Conservation (phyloP, 495 filamentous ascomycete species). For the Stereocaulon alpinum region DNA sequence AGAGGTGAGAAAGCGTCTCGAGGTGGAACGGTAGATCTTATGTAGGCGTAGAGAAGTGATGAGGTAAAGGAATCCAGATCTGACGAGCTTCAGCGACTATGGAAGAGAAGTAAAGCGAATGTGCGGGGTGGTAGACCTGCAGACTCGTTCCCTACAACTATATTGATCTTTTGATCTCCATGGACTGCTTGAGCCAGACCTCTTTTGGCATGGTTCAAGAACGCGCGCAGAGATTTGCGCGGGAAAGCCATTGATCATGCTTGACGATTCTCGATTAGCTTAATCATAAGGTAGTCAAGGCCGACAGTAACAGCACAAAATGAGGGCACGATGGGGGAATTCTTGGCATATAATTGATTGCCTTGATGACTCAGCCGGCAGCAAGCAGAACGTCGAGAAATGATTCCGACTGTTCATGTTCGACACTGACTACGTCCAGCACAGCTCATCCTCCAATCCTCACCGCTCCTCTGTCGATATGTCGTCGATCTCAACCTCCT, state of each 20-base stretch:
- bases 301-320: too few species aligned
- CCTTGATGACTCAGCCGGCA: neutral
- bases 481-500: slow-evolving; percentile 50
- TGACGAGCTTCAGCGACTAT: slow-evolving; percentile 26
- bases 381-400: neutral
- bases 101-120: neutral
- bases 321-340: too few species aligned
- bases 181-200: slow-evolving; percentile 10
- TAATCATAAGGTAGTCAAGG: too few species aligned
- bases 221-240: slow-evolving; percentile 19
- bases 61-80: slow-evolving; percentile 91
- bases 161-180: slow-evolving; percentile 10
- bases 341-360: neutral
- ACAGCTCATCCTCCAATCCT: neutral
- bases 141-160: slow-evolving; percentile 24
- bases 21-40: slow-evolving; percentile 46
- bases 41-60: slow-evolving; percentile 75
- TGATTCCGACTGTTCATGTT: neutral
- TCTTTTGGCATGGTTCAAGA: slow-evolving; percentile 15
- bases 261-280: too few species aligned
- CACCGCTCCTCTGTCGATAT: neutral
- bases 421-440: neutral
- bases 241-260: slow-evolving; percentile 19
- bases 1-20: slow-evolving; percentile 37
- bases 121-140: slow-evolving; percentile 12